Percentiles rank a stretch among this genome's conserved stretches.
phyloP scores from a whole-genome alignment of 129 eudicot species.

The Deinandra increscens region DNA sequence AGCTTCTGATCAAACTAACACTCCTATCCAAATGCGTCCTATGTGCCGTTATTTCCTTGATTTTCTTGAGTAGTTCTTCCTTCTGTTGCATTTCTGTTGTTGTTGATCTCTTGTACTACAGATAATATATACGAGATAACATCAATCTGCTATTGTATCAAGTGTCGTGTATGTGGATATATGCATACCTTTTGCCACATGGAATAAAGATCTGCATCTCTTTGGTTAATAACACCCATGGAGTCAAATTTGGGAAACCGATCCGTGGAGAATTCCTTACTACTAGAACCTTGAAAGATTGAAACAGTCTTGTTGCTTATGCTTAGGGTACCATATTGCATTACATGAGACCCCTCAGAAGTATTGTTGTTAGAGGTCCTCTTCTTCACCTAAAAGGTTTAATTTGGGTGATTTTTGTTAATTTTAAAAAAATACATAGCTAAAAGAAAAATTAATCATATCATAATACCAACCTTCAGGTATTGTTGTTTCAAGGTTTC shows the following conservation, averaged over 20 bases:
- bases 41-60: slow-evolving; percentile 22
- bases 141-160: background rate
- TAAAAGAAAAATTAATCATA: background rate
- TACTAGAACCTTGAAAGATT: slow-evolving; percentile 48
- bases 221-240: slow-evolving; percentile 57
- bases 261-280: slow-evolving; percentile 36
- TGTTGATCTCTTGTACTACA: slow-evolving; percentile 22
- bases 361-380: slow-evolving; percentile 25
- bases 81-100: background rate
- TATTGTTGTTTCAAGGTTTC: slow-evolving; percentile 73
- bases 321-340: slow-evolving; percentile 43
- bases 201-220: slow-evolving; percentile 75
- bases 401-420: too few relatives aligned
- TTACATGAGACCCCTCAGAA: slow-evolving; percentile 44
- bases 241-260: background rate
- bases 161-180: background rate
- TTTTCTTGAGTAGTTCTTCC: slow-evolving; percentile 22
- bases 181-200: slow-evolving; percentile 56
- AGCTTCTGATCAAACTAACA: background rate
- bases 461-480: slow-evolving; percentile 39
- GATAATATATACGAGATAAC: background rate
- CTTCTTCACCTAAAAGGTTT: slow-evolving; percentile 34
- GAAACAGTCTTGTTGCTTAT: slow-evolving; percentile 30
- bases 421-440: too few relatives aligned
- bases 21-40: slow-evolving; percentile 30